A percentile compares a stretch with the other conserved stretches of the same genome.
Conservation (phyloP, 164 flowering plant species). For the Tetrastigma voinierianum region DNA sequence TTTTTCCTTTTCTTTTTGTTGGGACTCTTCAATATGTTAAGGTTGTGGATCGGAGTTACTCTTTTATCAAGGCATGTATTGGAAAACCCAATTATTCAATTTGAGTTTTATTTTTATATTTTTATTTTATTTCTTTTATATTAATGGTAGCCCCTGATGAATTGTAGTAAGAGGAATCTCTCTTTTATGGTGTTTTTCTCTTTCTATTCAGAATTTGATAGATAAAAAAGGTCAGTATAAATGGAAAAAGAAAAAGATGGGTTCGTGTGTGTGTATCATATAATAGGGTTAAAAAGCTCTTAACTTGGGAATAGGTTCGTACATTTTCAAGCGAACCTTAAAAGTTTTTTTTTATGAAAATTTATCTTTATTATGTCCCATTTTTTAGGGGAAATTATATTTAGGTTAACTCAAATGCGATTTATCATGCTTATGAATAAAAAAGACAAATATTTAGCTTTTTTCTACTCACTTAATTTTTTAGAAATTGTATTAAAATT, state of each 20-base stretch:
- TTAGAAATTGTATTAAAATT: too few relatives aligned
- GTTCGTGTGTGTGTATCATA: too few relatives aligned
- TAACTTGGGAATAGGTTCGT: too few relatives aligned
- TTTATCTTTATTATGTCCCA: too few relatives aligned
- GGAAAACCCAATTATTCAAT: constrained; percentile 21
- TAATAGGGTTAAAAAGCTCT: too few relatives aligned
- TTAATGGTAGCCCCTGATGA: constrained; percentile 6
- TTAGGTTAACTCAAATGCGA: too few relatives aligned
- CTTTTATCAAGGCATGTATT: constrained; percentile 16
- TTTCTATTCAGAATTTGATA: not conserved
- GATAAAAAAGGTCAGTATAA: not conserved
- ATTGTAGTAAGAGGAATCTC: constrained; percentile 16
- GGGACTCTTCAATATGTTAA: constrained; percentile 10
- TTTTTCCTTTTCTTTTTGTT: constrained; percentile 5
- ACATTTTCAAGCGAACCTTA: too few relatives aligned
- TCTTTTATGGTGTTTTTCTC: constrained; percentile 10
- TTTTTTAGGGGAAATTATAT: too few relatives aligned
- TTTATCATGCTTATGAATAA: too few relatives aligned
- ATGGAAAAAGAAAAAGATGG: not conserved
- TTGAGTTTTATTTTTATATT: not conserved
- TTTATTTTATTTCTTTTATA: not conserved
- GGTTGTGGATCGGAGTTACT: not conserved
- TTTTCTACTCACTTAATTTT: too few relatives aligned
- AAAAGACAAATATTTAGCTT: too few relatives aligned
- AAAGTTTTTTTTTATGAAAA: too few relatives aligned